Percentiles rank a stretch among this genome's conserved stretches.
Evolutionary conservation across 208 protist species (phyloP).

Genomic region (Trypanosoma caninum): DNA sequence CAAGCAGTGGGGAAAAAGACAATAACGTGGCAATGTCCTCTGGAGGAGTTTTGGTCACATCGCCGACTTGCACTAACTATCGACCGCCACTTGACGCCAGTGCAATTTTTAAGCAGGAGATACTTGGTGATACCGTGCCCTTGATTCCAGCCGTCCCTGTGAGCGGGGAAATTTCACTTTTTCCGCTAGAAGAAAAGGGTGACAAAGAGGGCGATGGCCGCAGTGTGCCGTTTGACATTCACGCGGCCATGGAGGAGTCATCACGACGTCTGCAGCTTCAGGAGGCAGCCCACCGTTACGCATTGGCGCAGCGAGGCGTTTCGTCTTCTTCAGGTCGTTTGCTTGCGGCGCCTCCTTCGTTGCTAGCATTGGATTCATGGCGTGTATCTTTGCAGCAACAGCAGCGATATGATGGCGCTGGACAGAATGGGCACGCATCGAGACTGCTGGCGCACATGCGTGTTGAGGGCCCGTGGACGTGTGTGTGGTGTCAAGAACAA

Average conservation of each 20-base stretch:
- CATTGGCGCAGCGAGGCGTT: conserved; percentile 59
- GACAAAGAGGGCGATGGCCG: neutral
- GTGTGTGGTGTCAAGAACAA: conserved; percentile 80
- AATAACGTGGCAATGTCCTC: no score
- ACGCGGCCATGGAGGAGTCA: conserved; percentile 69
- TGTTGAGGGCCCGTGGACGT: conserved; percentile 63
- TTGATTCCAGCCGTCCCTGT: conserved; percentile 37
- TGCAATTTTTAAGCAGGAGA: conserved; percentile 17
- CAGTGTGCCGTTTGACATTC: conserved; percentile 33
- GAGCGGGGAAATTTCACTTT: conserved; percentile 14
- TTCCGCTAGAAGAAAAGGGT: conserved; percentile 17
- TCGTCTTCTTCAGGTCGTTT: neutral
- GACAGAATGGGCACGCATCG: neutral
- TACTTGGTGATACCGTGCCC: conserved; percentile 18
- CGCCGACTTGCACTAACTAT: no score
- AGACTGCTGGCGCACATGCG: conserved; percentile 8
- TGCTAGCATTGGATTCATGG: conserved; percentile 6
- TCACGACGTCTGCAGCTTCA: conserved; percentile 63
- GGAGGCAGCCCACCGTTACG: conserved; percentile 46
- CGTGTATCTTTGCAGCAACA: neutral
- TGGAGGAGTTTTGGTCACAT: no score
- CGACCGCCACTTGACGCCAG: conserved; percentile 17
- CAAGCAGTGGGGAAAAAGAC: neutral
- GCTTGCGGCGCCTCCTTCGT: conserved; percentile 4
- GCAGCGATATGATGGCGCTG: no score